phyloP scores from a whole-genome alignment of 78 protist genomes.

The Polysphondylium violaceum region DNA sequence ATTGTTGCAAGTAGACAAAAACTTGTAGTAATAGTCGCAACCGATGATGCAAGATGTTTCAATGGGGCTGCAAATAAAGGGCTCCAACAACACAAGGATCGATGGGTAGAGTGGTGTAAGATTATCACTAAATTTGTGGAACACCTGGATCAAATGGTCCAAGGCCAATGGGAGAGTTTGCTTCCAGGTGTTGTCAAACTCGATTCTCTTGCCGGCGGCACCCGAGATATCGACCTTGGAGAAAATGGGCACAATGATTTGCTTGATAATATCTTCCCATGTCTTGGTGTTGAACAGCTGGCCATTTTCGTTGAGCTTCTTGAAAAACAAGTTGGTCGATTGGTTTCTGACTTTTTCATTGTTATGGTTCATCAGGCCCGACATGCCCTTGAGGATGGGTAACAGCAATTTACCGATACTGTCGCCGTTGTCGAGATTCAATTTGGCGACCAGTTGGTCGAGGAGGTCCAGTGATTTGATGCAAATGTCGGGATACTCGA shows the following conservation, averaged over 20 bases:
- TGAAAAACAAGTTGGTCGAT: constrained; percentile 24
- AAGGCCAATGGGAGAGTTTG: constrained; percentile 35
- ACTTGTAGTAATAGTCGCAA: constrained; percentile 1
- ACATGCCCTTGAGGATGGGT: constrained; percentile 41
- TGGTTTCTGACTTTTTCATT: constrained; percentile 39
- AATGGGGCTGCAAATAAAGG: constrained; percentile 25
- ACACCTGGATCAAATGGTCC: constrained; percentile 1
- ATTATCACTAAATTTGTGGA: not conserved
- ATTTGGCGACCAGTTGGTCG: no score
- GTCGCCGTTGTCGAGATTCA: not conserved
- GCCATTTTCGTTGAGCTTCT: not conserved
- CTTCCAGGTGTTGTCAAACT: constrained; percentile 14
- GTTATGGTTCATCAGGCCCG: constrained; percentile 22
- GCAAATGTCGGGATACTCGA: constrained; percentile 18
- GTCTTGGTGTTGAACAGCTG: not conserved
- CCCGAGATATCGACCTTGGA: not conserved
- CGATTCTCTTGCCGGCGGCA: not conserved
- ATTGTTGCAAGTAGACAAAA: constrained; percentile 1
- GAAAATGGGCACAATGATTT: constrained; percentile 2
- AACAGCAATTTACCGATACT: constrained; percentile 7
- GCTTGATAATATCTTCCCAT: constrained; percentile 14
- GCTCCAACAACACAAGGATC: constrained; percentile 12
- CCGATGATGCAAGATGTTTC: not conserved
- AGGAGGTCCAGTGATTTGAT: constrained; percentile 3
- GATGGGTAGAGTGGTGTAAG: not conserved